Base-by-base conservation (phyloP, 1,284 basidiomycete species). In the Pyrrhoderma noxium region DNA sequence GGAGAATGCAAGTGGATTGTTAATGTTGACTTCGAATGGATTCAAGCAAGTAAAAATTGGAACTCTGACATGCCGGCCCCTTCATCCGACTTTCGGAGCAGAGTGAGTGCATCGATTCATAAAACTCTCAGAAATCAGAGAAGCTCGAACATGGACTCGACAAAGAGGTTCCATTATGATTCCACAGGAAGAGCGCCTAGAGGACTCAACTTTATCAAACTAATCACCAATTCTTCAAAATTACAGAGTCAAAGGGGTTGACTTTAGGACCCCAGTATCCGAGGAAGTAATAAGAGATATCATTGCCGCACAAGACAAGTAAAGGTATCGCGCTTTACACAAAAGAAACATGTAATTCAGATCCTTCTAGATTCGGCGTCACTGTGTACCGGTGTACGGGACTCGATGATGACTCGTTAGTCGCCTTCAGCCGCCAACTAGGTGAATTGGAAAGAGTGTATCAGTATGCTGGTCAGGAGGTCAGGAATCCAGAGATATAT, bases 341-440 rank as follows among this genome's bases (percentile, higher is more conserved):
- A 31, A 13, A 25, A 41, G 47, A 46, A 40, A 37, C n/a, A 18
- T 48, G 13, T 34, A 36, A 42, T 41, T 47, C 13, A 21, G 2
- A 11, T 13, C 39, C 35, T 34, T 34, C 48, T 45, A 57, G 57
- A 47, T 63, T 61, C 43, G 62, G 56, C 13, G 60, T 63, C 3
- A 57, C 61, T 19, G 56, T 63, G 23, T 63, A 62, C 51, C 53
- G 62, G 23, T 56, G 59, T 36, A 63, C 62, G 2, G 59, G 59
- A 9, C 43, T 63, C 5, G 52, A 56, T 25, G 59, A 63, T 38
- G 52, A 51, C 31, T 27, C 48, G 16, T 60, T 62, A 43, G 57
- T 63, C 27, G 56, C 56, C 5, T 63, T 62, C 41, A 60, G 58
- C 7, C 54, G 56, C 9, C 55, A 61, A 37, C 50, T 63, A 2